Conservation (phyloP, 2,329 filamentous ascomycete species). For the Epichloe bromicola region DNA sequence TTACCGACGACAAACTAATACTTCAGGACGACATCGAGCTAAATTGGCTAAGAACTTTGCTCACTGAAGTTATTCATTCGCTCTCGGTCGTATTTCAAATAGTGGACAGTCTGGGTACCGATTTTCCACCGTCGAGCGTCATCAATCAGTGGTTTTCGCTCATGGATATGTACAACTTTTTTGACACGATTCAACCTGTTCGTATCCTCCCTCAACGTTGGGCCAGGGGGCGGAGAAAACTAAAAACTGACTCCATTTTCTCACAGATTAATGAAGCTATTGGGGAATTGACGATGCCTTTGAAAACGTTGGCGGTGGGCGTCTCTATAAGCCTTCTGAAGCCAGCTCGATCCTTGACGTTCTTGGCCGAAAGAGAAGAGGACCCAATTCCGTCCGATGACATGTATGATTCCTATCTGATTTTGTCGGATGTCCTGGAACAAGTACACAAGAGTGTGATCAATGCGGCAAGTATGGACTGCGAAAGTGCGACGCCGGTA, state of each 20-base stretch:
- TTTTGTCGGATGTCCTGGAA: conserved; percentile 55
- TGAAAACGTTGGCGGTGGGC: conserved; percentile 57
- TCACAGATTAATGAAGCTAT: conserved; percentile 26
- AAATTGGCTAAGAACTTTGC: conserved; percentile 47
- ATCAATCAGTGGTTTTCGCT: conserved; percentile 64
- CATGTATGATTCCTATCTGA: conserved; percentile 46
- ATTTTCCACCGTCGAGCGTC: conserved; percentile 43
- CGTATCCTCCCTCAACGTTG: conserved; percentile 4
- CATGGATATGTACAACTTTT: conserved; percentile 54
- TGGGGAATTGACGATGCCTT: conserved; percentile 41
- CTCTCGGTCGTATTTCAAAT: conserved; percentile 62
- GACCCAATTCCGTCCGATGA: conserved; percentile 22
- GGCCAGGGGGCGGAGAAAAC: background rate
- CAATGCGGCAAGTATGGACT: conserved; percentile 39
- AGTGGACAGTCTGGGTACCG: conserved; percentile 42
- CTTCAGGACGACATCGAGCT: conserved; percentile 40
- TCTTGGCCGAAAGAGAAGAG: conserved; percentile 25
- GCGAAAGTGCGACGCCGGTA: conserved; percentile 56
- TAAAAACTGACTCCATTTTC: background rate
- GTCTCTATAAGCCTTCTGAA: conserved; percentile 64
- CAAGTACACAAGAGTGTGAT: conserved; percentile 62
- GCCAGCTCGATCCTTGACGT: conserved; percentile 39
- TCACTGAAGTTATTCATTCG: conserved; percentile 61
- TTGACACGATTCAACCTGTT: conserved; percentile 44
- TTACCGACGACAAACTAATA: conserved; percentile 35